Evolutionary conservation across 441 rosid genomes (phyloP).

Genomic region (Brassica hybrid): DNA sequence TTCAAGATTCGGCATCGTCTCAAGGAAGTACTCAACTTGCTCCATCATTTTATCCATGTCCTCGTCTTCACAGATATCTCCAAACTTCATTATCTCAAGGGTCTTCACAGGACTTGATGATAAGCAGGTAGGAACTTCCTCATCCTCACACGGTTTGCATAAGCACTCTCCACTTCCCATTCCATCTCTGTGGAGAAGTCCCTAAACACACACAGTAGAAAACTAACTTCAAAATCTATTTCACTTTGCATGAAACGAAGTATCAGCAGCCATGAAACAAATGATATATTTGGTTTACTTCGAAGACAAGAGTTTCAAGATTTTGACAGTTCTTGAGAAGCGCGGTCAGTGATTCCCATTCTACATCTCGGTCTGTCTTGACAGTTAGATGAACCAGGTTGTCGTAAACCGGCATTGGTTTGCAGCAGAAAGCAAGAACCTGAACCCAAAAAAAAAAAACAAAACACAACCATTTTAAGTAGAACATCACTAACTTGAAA

Average conservation of each 20-base stretch:
- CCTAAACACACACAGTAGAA: constrained; percentile 5
- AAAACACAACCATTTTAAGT: neutral
- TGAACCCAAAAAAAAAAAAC: neutral
- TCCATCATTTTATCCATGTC: constrained; percentile 29
- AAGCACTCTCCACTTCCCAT: neutral
- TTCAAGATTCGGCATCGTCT: constrained; percentile 23
- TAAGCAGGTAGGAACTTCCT: constrained; percentile 6
- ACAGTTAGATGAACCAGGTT: neutral
- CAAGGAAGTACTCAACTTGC: constrained; percentile 21
- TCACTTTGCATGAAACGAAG: neutral
- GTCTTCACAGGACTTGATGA: constrained; percentile 26
- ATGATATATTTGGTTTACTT: neutral
- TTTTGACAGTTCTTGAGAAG: constrained; percentile 15
- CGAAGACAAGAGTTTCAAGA: constrained; percentile 10
- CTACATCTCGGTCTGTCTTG: neutral
- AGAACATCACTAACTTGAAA: neutral
- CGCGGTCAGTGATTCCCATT: constrained; percentile 6
- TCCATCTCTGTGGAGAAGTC: constrained; percentile 14
- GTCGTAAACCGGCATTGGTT: constrained; percentile 13
- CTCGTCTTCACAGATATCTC: constrained; percentile 3
- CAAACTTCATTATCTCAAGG: constrained; percentile 14
- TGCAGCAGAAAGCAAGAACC: constrained; percentile 21
- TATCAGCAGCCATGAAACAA: neutral
- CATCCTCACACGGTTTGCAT: constrained; percentile 8
- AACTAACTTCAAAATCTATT: neutral